A percentile compares a stretch with the other conserved stretches of the same genome.
phyloP scores from a whole-genome alignment of 106 monocot species.

The Narthecium ossifragum region DNA sequence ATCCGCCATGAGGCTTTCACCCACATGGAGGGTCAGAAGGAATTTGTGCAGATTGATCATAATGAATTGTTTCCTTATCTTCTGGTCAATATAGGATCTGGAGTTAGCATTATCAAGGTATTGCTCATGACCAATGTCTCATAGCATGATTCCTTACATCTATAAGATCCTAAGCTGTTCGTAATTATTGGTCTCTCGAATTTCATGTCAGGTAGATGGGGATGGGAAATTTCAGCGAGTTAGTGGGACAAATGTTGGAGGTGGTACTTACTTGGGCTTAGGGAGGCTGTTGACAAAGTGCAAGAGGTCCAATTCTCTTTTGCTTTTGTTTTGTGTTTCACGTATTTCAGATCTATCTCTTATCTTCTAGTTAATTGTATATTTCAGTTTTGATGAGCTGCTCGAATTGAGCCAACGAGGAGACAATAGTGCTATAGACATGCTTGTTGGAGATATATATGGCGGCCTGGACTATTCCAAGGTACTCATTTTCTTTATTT shows the following conservation, averaged over 20 bases:
- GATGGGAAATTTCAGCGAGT: conserved; percentile 90
- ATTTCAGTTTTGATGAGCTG: conserved; percentile 89
- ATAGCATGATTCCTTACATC: too few species aligned
- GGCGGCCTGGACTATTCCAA: conserved; percentile 96
- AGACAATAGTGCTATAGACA: conserved; percentile 87
- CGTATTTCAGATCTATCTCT: neutral
- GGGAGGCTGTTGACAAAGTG: conserved; percentile 93
- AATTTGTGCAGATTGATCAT: conserved; percentile 91
- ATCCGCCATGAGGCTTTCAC: conserved; percentile 99
- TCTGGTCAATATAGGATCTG: conserved; percentile 98
- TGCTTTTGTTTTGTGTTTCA: neutral
- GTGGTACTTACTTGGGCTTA: conserved; percentile 97
- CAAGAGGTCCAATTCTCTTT: conserved; percentile 56
- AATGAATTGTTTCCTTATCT: conserved; percentile 97
- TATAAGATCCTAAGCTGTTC: neutral
- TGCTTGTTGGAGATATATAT: conserved; percentile 99
- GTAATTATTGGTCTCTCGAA: conserved; percentile 1
- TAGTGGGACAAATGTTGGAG: conserved; percentile 99
- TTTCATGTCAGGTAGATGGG: conserved; percentile 78
- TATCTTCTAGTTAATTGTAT: conserved; percentile 6
- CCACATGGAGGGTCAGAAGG: conserved; percentile 96
- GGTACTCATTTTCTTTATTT: conserved; percentile 34
- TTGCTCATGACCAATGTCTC: conserved; percentile 1
- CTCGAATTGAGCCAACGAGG: conserved; percentile 96
- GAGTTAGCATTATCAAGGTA: conserved; percentile 99